phyloP scores from a whole-genome alignment of 2,329 filamentous ascomycete species.

The Neopestalotiopsis sp. region DNA sequence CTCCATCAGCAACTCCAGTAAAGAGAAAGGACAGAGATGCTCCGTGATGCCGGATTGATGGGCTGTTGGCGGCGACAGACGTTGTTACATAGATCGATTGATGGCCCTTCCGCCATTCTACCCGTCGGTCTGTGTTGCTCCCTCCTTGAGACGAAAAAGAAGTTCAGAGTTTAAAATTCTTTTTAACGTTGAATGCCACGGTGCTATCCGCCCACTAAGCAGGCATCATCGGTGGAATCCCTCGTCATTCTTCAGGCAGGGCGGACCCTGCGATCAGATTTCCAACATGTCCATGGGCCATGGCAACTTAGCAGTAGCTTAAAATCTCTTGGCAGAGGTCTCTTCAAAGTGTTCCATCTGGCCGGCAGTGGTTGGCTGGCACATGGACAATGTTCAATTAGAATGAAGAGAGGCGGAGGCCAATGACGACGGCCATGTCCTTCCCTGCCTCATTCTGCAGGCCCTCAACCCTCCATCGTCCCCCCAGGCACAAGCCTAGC shows the following conservation, averaged over 20 bases:
- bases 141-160: conserved; percentile 9
- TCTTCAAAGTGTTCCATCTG: not conserved
- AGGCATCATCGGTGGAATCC: not conserved
- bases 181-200: not conserved
- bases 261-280: not conserved
- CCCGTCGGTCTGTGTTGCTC: not conserved
- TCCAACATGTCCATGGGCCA: not conserved
- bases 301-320: not conserved
- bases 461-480: not conserved
- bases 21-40: not conserved
- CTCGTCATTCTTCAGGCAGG: not conserved
- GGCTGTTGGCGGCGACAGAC: not conserved
- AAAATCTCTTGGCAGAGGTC: not conserved
- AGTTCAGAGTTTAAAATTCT: not conserved
- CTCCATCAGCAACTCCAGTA: not conserved
- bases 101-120: conserved; percentile 6
- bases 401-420: not conserved
- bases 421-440: conserved; percentile 7
- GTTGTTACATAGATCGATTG: conserved; percentile 1
- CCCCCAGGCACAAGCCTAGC: conserved; percentile 4
- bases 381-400: not conserved
- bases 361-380: not conserved
- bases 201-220: conserved; percentile 5
- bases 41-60: not conserved
- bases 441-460: conserved; percentile 1